Evolutionary conservation across 495 filamentous ascomycete genomes (phyloP).

Genomic region (Penicillium herquei): DNA sequence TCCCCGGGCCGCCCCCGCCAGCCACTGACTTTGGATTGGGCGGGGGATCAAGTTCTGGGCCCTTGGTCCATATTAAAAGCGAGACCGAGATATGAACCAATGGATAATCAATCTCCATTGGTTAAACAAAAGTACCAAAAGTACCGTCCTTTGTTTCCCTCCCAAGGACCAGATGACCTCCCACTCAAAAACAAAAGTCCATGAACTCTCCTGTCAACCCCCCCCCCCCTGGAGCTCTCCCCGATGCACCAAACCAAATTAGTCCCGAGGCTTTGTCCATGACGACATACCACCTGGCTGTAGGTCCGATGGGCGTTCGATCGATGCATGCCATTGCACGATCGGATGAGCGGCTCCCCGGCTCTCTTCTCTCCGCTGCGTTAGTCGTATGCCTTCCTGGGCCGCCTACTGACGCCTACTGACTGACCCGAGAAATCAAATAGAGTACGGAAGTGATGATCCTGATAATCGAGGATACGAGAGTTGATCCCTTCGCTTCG

Average conservation of each 20-base stretch:
- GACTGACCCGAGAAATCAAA: slow-evolving; percentile 23
- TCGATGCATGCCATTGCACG: slow-evolving; percentile 22
- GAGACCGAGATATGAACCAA: not conserved
- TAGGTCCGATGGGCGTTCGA: slow-evolving; percentile 20
- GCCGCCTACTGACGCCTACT: not conserved
- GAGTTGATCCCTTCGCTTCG: not conserved
- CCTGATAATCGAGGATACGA: slow-evolving; percentile 14
- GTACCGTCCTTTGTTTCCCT: not conserved
- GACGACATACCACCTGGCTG: slow-evolving; percentile 3
- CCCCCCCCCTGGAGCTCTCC: not conserved
- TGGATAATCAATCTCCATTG: not conserved
- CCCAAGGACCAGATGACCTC: not conserved
- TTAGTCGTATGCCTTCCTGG: slow-evolving; percentile 7
- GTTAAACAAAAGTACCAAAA: not conserved
- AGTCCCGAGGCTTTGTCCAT: slow-evolving; percentile 6
- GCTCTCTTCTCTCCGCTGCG: slow-evolving; percentile 10
- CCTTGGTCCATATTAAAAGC: not conserved
- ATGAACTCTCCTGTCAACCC: slow-evolving; percentile 2
- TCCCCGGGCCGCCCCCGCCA: slow-evolving; percentile 23
- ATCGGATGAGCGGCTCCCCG: slow-evolving; percentile 15
- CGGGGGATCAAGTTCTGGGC: slow-evolving; percentile 8
- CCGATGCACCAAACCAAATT: not conserved
- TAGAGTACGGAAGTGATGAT: slow-evolving; percentile 21
- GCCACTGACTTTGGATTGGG: not conserved
- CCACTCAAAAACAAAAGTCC: too few species aligned